Conservation (phyloP, 2,329 filamentous ascomycete species). For the Fusarium anguioides region DNA sequence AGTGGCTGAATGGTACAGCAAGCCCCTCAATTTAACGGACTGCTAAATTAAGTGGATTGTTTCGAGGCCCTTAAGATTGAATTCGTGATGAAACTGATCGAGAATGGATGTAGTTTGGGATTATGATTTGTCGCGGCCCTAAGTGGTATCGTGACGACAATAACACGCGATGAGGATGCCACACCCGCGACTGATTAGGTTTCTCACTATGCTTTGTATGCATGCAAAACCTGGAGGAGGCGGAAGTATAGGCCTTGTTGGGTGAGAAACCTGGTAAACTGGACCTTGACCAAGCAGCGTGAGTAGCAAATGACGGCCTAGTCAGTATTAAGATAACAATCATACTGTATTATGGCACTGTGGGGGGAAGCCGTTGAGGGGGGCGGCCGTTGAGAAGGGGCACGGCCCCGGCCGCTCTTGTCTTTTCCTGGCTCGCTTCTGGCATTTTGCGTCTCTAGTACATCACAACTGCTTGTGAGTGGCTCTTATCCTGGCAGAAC, state of each 20-base stretch:
- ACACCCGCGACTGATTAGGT: slow-evolving; percentile 44
- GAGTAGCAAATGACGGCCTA: slow-evolving; percentile 25
- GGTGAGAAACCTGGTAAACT: slow-evolving; percentile 11
- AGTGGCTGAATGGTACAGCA: slow-evolving; percentile 18
- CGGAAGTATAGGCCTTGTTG: slow-evolving; percentile 11
- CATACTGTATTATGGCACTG: slow-evolving; percentile 35
- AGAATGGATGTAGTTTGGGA: slow-evolving; percentile 21
- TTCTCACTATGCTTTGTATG: slow-evolving; percentile 40
- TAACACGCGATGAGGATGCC: slow-evolving; percentile 45
- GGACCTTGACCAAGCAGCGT: slow-evolving; percentile 30
- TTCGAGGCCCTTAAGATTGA: slow-evolving; percentile 13
- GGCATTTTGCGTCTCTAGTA: slow-evolving; percentile 33
- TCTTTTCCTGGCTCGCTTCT: slow-evolving; percentile 40
- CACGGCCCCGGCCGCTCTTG: slow-evolving; percentile 45
- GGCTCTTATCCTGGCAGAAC: slow-evolving; percentile 16
- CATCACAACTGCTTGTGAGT: slow-evolving; percentile 22
- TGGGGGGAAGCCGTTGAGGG: slow-evolving; percentile 43
- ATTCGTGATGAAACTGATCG: slow-evolving; percentile 8
- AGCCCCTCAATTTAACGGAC: slow-evolving; percentile 17
- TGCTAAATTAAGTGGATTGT: slow-evolving; percentile 3
- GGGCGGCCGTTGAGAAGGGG: slow-evolving; percentile 46
- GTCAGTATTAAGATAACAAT: slow-evolving; percentile 15
- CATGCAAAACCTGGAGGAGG: slow-evolving; percentile 45
- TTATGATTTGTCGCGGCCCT: slow-evolving; percentile 21
- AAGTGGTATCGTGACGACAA: slow-evolving; percentile 42